phyloP scores from a whole-genome alignment of 176 grass and related monocot species.

The Rhynchospora tenuis region DNA sequence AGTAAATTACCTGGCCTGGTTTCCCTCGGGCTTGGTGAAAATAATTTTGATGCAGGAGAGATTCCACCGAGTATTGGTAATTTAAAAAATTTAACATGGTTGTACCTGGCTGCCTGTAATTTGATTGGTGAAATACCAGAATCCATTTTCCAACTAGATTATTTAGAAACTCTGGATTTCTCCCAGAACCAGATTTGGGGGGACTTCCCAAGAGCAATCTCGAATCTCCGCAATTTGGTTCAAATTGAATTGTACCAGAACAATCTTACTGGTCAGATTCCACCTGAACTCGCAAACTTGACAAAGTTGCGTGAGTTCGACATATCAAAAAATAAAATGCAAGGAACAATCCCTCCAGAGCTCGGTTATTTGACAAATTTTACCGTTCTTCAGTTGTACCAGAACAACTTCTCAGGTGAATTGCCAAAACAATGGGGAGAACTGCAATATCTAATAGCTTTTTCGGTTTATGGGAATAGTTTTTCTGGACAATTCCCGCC shows the following conservation, averaged over 20 bases:
- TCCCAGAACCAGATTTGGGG: conserved; percentile 52
- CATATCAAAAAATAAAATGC: conserved; percentile 56
- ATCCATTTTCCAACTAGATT: conserved; percentile 45
- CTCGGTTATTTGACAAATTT: conserved; percentile 47
- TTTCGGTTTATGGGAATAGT: conserved; percentile 72
- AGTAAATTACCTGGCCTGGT: conserved; percentile 26
- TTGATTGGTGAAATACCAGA: conserved; percentile 50
- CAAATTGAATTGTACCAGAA: conserved; percentile 84
- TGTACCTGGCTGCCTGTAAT: conserved; percentile 41
- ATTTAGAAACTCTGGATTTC: conserved; percentile 59
- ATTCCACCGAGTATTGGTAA: conserved; percentile 48
- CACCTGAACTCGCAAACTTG: conserved; percentile 49
- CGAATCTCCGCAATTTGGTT: conserved; percentile 43
- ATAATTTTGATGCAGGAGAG: conserved; percentile 44
- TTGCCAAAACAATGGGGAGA: conserved; percentile 52
- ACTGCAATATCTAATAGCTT: conserved; percentile 28
- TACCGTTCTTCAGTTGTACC: conserved; percentile 53
- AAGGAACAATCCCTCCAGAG: conserved; percentile 38
- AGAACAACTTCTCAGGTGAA: conserved; percentile 58
- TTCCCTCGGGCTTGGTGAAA: conserved; percentile 42
- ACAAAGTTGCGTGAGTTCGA: conserved; percentile 44
- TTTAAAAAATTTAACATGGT: conserved; percentile 73
- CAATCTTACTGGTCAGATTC: conserved; percentile 48
- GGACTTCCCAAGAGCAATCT: conserved; percentile 39
- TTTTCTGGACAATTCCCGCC: conserved; percentile 59